phyloP scores from a whole-genome alignment of 2,329 filamentous ascomycete genomes.

The Diplodia intermedia region DNA sequence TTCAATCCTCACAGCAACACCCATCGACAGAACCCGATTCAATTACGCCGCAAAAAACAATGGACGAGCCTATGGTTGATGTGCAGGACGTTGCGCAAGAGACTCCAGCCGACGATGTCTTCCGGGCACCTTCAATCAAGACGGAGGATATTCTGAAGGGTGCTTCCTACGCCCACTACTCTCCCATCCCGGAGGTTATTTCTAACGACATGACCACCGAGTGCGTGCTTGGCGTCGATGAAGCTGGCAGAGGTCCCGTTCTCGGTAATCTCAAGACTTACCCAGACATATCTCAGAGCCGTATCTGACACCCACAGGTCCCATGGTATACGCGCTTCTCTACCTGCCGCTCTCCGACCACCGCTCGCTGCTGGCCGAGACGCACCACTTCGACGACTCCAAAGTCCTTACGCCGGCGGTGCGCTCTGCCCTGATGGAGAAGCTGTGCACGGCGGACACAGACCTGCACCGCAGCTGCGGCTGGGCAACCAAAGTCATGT shows the following conservation, averaged over 20 bases:
- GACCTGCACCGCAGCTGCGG: conserved; percentile 72
- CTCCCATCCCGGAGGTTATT: conserved; percentile 52
- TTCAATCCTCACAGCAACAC: background rate
- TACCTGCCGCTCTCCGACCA: conserved; percentile 71
- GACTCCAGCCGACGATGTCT: conserved; percentile 48
- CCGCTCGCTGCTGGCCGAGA: conserved; percentile 75
- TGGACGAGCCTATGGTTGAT: conserved; percentile 39
- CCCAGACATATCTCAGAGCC: background rate
- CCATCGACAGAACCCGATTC: background rate
- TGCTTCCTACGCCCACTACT: conserved; percentile 57
- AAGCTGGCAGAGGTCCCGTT: conserved; percentile 93
- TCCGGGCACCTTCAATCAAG: conserved; percentile 57
- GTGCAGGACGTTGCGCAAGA: conserved; percentile 46
- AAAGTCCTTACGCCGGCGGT: conserved; percentile 86
- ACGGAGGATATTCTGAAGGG: conserved; percentile 50
- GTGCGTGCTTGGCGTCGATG: conserved; percentile 88
- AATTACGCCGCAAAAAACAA: conserved; percentile 27
- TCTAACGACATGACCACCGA: conserved; percentile 57
- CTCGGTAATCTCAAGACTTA: conserved; percentile 63
- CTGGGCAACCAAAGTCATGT: conserved; percentile 83
- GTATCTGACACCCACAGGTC: conserved; percentile 49
- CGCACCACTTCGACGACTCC: conserved; percentile 92
- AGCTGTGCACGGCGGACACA: conserved; percentile 70
- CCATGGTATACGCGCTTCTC: conserved; percentile 73
- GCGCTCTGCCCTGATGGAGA: conserved; percentile 73